phyloP scores from a whole-genome alignment of 139 green algal species.

The Marvania coccoides region DNA sequence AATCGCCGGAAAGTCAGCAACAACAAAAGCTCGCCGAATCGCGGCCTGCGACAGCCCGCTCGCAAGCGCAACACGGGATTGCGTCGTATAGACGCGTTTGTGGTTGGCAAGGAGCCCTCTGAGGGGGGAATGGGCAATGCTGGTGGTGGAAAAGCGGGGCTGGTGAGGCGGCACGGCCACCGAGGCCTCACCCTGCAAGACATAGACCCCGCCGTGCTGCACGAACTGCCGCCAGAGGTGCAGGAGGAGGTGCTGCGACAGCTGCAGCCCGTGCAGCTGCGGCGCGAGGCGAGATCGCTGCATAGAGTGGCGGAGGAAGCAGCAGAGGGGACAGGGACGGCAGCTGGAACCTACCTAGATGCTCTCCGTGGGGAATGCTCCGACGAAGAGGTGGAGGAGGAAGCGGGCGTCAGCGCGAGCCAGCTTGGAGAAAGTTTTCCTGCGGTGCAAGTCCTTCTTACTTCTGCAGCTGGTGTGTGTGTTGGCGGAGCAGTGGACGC shows the following conservation, averaged over 20 bases:
- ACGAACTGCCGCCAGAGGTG: slow-evolving; percentile 24
- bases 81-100: neutral
- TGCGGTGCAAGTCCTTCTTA: too few relatives aligned
- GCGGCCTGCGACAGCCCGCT: neutral
- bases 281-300: neutral
- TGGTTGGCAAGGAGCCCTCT: neutral
- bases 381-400: too few relatives aligned
- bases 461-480: too few relatives aligned
- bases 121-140: too few relatives aligned
- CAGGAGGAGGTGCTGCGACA: slow-evolving; percentile 20
- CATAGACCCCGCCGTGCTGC: slow-evolving; percentile 25
- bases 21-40: too few relatives aligned
- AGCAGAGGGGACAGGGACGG: neutral
- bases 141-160: neutral
- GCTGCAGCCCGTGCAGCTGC: slow-evolving; percentile 1
- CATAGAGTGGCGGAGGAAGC: neutral
- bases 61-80: neutral
- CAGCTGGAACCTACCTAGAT: neutral
- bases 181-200: slow-evolving; percentile 6
- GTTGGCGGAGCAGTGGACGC: too few relatives aligned
- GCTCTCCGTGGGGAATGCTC: too few relatives aligned
- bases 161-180: neutral
- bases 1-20: too few relatives aligned
- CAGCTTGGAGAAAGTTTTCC: too few relatives aligned
- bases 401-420: too few relatives aligned